Evolutionary conservation across 1,284 basidiomycete genomes (phyloP), one percentile per base, ranked within the genome.

Genomic region (Mycena citricolor): DNA sequence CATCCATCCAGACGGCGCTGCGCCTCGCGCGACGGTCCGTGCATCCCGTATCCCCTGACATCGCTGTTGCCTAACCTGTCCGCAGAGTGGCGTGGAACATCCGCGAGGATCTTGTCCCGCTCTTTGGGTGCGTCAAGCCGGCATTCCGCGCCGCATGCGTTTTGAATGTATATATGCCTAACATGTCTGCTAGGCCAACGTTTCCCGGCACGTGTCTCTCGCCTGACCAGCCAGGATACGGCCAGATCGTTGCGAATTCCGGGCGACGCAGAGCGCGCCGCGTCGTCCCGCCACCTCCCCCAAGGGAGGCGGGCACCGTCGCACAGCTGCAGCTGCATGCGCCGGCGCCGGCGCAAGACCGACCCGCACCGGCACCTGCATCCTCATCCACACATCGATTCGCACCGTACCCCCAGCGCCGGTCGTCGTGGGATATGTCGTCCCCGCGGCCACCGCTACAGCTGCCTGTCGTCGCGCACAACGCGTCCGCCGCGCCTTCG

Each of bases 71-170:
- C 45, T 38, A 48, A 21, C 29, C 24, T 46, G 51, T 44, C 46
- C 54, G 13, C 60, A 89, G 88, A 54, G 87, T 91, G 25, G 89
- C 88, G n/a, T 91, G 86, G 85, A 72, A 82, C n/a, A 90, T 91
- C 56, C 82, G 88, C 36, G 79, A 90, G 42, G 88, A 91, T 57
- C 73, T 91, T 20, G 66, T 91, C 39, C 89, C 88, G 14, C 67
- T 91, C 25, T 91, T 91, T 65, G 88, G 89, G 87, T 89, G 64
- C 51, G 70, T 58, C 32, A 17, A 31, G 44, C 34, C 26, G 39
- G 40, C 29, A 11, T 28, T 43, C 34, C 32, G n/a, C n/a, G n/a
- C n/a, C n/a, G n/a, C n/a, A n/a, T n/a, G n/a, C n/a, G n/a, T n/a
- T n/a, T n/a, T n/a, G n/a, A n/a, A n/a, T n/a, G n/a, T n/a, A n/a